A percentile compares a stretch with the other conserved stretches of the same genome.
Evolutionary conservation across 371 early-diverging fungal genomes (phyloP).

Genomic region (Capniomyces stellatus): DNA sequence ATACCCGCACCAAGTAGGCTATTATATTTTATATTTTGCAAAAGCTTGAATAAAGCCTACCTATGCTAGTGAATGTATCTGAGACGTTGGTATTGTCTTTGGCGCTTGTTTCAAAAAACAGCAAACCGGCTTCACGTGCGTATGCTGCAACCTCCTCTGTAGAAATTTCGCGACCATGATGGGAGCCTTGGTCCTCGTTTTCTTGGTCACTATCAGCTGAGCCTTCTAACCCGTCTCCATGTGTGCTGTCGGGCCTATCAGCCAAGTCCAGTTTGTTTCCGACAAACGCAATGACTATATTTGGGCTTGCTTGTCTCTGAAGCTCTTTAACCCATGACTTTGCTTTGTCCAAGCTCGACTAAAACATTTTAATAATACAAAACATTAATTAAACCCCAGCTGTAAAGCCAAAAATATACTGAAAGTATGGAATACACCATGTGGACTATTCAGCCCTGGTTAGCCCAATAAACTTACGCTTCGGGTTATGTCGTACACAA

Average conservation of each 20-base stretch:
- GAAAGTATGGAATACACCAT: too few species aligned
- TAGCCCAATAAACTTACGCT: constrained; percentile 7
- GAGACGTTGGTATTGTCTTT: constrained; percentile 76
- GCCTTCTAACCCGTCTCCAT: not conserved
- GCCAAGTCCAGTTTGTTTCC: constrained; percentile 91
- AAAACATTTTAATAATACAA: constrained; percentile 1
- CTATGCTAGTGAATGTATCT: constrained; percentile 73
- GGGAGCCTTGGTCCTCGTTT: constrained; percentile 4
- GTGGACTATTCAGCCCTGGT: too few species aligned
- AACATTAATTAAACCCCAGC: too few species aligned
- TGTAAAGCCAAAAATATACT: too few species aligned
- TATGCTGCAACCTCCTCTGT: constrained; percentile 78
- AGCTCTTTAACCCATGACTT: constrained; percentile 98
- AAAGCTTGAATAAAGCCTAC: not conserved
- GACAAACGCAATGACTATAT: constrained; percentile 93
- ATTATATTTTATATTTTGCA: too few species aligned
- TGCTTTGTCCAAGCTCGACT: constrained; percentile 85
- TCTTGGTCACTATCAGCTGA: constrained; percentile 3
- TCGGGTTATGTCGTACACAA: constrained; percentile 96
- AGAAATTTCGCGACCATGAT: constrained; percentile 34
- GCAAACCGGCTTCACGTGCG: constrained; percentile 70
- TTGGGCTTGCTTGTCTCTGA: constrained; percentile 91
- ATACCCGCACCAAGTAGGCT: too few species aligned
- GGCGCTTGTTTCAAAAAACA: constrained; percentile 89
- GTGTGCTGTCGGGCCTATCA: not conserved